Conservation (phyloP, 176 grass and related monocot species). For the Oryza officinalis region DNA sequence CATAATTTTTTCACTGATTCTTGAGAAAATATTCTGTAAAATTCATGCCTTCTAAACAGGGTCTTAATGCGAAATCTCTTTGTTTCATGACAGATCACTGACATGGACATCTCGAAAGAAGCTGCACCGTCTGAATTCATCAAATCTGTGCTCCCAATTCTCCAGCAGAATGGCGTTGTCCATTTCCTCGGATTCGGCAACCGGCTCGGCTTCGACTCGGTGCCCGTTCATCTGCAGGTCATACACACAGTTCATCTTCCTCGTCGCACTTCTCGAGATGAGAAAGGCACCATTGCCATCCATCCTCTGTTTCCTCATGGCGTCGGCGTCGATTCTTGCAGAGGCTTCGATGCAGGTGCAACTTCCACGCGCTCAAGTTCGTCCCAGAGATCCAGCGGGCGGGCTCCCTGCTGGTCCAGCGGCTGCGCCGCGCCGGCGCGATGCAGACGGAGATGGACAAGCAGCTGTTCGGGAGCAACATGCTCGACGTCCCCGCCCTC, state of each 20-base stretch:
- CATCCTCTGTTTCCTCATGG: background rate
- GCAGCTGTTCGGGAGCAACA: slow-evolving; percentile 69
- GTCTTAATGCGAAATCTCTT: background rate
- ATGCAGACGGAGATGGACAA: slow-evolving; percentile 72
- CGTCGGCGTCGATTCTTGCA: slow-evolving; percentile 20
- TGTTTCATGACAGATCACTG: slow-evolving; percentile 59
- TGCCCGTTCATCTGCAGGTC: slow-evolving; percentile 83
- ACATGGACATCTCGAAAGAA: slow-evolving; percentile 88
- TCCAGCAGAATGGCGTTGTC: slow-evolving; percentile 57
- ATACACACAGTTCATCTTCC: background rate
- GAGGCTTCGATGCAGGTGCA: slow-evolving; percentile 96
- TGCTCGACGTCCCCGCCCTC: slow-evolving; percentile 15
- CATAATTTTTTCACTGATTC: background rate
- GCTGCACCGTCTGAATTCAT: slow-evolving; percentile 75
- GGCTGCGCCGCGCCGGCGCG: slow-evolving; percentile 58
- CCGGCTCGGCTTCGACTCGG: slow-evolving; percentile 86
- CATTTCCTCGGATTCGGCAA: slow-evolving; percentile 99
- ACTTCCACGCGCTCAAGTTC: slow-evolving; percentile 95
- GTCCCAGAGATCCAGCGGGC: slow-evolving; percentile 62
- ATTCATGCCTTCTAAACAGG: background rate
- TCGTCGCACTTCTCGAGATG: background rate
- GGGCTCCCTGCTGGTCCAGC: slow-evolving; percentile 74
- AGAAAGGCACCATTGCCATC: background rate
- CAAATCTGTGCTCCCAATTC: slow-evolving; percentile 61
- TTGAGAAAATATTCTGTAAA: background rate